Evolutionary conservation across 352 stramenopile species (phyloP), one percentile per base, ranked within the genome.

Genomic region (Globisporangium radiosum): DNA sequence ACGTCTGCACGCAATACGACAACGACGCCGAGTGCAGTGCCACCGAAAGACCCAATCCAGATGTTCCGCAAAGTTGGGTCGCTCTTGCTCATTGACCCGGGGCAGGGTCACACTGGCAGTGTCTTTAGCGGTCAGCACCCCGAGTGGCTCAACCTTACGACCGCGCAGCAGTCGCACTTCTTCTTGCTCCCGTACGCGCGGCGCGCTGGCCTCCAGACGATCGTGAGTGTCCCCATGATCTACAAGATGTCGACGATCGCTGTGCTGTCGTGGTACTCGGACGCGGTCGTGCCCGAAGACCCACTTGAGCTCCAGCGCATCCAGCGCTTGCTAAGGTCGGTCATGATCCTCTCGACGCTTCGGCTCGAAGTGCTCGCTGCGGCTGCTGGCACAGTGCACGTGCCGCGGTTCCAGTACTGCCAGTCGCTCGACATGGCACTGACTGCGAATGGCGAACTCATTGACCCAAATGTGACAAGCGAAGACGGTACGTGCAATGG

Each of bases 161-260:
- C 62, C 7, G 70, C 65, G 0, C 68, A 78, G 47, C 83, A 93
- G 56, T 78, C 69, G 4, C 75, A 89, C 17, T 89, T 89, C 62
- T 93, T 93, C 54, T 63, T 93, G 37, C 66, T 88, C 8, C 83
- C 83, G 0, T 76, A 90, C 19, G 81, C 83, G 17, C 76, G 83
- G 47, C 73, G 70, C 47, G 83, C 83, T 13, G 77, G 78, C 1
- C 64, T 93, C 14, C 75, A 88, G 48, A 88, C 80, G 0, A 62
- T 88, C 7, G 68, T 93, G 14, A 88, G 81, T 4, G 77, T 86
- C 5, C 83, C 83, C 0, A 91, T 93, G 83, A 81, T 93, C 47
- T 87, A 79, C 62, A 93, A 91, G 60, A 82, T 93, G 72, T 85
- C 81, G 33, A 82, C 82, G 0, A 72, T 93, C 40, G 83, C 83